Conservation (phyloP, 2,329 filamentous ascomycete species). For the Juglanconis oblonga region DNA sequence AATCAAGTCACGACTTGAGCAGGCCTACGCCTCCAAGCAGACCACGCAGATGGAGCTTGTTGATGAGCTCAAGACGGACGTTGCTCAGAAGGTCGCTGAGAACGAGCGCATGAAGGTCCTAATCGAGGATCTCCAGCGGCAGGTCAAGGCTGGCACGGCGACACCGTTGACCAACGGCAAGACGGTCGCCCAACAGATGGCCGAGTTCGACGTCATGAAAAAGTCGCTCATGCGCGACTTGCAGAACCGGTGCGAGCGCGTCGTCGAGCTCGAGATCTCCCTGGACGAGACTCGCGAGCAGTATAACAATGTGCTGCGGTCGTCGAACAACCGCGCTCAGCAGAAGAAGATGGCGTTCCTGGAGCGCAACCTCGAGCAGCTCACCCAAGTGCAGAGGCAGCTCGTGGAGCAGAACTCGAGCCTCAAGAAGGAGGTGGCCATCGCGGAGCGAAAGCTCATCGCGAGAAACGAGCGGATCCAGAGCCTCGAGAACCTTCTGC, state of each 20-base stretch:
- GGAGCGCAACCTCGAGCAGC: slow-evolving; percentile 94
- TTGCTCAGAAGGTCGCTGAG: slow-evolving; percentile 75
- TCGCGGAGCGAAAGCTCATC: slow-evolving; percentile 95
- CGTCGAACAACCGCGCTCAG: slow-evolving; percentile 95
- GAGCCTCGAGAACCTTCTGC: slow-evolving; percentile 84
- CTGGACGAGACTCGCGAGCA: slow-evolving; percentile 97
- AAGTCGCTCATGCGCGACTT: slow-evolving; percentile 98
- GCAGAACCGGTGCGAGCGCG: slow-evolving; percentile 95
- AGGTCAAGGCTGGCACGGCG: slow-evolving; percentile 61
- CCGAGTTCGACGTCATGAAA: slow-evolving; percentile 99
- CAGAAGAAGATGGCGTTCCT: slow-evolving; percentile 99
- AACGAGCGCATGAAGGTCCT: slow-evolving; percentile 76
- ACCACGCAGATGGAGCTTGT: slow-evolving; percentile 70
- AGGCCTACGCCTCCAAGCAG: slow-evolving; percentile 73
- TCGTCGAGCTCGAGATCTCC: slow-evolving; percentile 96
- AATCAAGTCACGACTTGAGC: slow-evolving; percentile 74
- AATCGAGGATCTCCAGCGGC: slow-evolving; percentile 75
- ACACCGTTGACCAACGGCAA: slow-evolving; percentile 74
- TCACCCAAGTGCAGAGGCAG: slow-evolving; percentile 95
- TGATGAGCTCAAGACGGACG: slow-evolving; percentile 73
- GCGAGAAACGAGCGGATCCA: slow-evolving; percentile 96
- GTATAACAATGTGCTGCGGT: slow-evolving; percentile 96
- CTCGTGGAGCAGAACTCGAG: slow-evolving; percentile 96
- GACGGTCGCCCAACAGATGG: slow-evolving; percentile 95
- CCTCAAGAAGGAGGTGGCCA: slow-evolving; percentile 98